These are phyloP conservation scores for Botryotinia narcissicola DNA, from an alignment of 2,329 filamentous ascomycete species.

Conservation along the genomic window DNA sequence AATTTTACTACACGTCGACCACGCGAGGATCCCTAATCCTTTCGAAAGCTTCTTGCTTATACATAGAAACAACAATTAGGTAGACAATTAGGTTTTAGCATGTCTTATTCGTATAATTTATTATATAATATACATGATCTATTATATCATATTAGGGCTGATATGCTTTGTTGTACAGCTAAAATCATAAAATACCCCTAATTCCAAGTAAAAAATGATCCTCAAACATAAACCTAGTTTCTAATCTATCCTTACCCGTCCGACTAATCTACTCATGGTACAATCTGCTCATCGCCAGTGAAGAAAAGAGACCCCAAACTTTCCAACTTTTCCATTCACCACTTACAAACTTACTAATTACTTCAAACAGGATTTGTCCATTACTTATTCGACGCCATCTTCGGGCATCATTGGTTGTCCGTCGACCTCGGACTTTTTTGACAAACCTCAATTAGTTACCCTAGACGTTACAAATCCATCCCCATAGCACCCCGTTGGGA, in stretches of 20 bases:
- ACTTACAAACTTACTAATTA: not conserved
- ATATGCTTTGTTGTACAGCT: slow-evolving; percentile 34
- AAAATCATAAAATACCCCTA: slow-evolving; percentile 31
- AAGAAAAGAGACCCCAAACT: not conserved
- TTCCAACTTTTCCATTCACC: not conserved
- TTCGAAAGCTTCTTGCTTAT: not conserved
- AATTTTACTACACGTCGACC: not conserved
- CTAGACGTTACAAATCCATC: slow-evolving; percentile 31
- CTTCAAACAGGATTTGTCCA: not conserved
- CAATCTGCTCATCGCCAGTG: slow-evolving; percentile 7
- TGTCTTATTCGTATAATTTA: slow-evolving; percentile 3
- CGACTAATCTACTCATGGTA: not conserved
- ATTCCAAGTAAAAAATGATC: slow-evolving; percentile 32
- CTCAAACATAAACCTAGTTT: slow-evolving; percentile 36
- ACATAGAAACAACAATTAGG: not conserved
- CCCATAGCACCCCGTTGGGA: slow-evolving; percentile 20
- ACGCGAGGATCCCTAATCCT: not conserved
- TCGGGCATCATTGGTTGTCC: slow-evolving; percentile 21
- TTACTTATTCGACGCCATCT: not conserved
- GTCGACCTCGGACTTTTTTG: slow-evolving; percentile 30
- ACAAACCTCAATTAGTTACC: slow-evolving; percentile 24
- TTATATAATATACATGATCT: not conserved
- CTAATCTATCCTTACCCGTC: not conserved
- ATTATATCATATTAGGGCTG: slow-evolving; percentile 32
- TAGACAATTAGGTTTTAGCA: slow-evolving; percentile 4